Base-by-base conservation (phyloP, 108 stramenopile genomes). In the Nitzschia sp. region DNA sequence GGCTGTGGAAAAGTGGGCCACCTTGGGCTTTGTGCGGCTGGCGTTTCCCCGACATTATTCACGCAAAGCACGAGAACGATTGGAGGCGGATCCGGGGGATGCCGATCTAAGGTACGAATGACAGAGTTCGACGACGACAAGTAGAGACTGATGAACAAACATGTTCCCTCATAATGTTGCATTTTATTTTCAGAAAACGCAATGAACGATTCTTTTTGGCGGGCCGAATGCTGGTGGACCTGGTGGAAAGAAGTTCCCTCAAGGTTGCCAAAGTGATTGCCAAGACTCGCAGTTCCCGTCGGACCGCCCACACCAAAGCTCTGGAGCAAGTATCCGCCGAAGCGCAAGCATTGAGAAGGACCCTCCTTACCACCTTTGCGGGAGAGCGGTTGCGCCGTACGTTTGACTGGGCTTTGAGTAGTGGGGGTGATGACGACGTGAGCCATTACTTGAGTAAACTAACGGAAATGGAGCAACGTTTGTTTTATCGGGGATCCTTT, bases 1-100 rank as follows among this genome's bases (percentile, higher is more conserved):
- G 93, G 81, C 84, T 13, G 70, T 89, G 24, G 85, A 91, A 59
- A 74, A 81, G 51, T 94, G 93, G 93, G 86, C 89, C 26, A 70
- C 62, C 33, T 56, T 91, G 56, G 85, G 85, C 15, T 94, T 82
- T 77, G 81, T 89, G 18, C 74, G 73, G 0, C 32, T 90, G 11
- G 53, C 76, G 15, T 34, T 91, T 31, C 93, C 93, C 0, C 70
- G 86, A 15, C 84, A 87, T 47, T 91, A 79, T 58, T 77, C 79
- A 2, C 76, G 76, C 28, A 84, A 76, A 51, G 85, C 88, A 62
- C 81, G 86, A 55, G 93, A 94, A 75, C 65, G 85, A 54, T 58
- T 87, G 46, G 83, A 86, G 64, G 91, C 88, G 21, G 91, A 87
- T 64, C 83, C 88, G 1, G 75, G 80, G 1, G 72, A 79, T 24